phyloP scores from a whole-genome alignment of 768 basidiomycete species.

The Dentipellis fragilis region DNA sequence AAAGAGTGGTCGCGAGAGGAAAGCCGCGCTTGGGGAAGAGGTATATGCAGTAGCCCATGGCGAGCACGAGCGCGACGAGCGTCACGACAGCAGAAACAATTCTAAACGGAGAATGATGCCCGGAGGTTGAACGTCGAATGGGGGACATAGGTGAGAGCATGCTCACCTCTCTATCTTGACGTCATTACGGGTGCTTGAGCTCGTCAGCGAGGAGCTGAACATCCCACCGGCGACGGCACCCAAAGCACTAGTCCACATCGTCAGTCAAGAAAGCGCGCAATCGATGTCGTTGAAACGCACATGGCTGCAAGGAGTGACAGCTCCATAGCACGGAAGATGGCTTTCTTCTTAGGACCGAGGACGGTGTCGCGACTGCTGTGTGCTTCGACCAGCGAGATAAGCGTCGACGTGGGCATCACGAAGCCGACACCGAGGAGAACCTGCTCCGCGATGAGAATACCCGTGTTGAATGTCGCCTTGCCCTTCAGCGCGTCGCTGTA shows the following conservation, averaged over 20 bases:
- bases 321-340: neutral
- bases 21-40: neutral
- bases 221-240: neutral
- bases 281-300: neutral
- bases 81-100: neutral
- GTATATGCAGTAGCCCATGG: neutral
- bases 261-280: neutral
- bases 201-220: neutral
- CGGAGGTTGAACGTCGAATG: no score
- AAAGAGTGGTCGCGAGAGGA: neutral
- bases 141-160: no score
- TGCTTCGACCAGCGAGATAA: neutral
- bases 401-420: neutral
- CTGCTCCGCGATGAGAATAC: neutral
- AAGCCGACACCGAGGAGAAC: neutral
- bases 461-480: neutral
- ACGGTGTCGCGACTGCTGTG: neutral
- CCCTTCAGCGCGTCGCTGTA: neutral
- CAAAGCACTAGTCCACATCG: neutral
- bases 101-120: neutral
- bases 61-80: neutral
- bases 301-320: neutral
- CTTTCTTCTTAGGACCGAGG: neutral
- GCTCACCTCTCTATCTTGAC: no score
- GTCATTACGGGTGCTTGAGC: no score